A percentile compares a stretch with the other conserved stretches of the same genome.
These are phyloP conservation scores for Sporisorium exsertum DNA, from an alignment of 1,284 basidiomycete genomes.

Conservation along the genomic window DNA sequence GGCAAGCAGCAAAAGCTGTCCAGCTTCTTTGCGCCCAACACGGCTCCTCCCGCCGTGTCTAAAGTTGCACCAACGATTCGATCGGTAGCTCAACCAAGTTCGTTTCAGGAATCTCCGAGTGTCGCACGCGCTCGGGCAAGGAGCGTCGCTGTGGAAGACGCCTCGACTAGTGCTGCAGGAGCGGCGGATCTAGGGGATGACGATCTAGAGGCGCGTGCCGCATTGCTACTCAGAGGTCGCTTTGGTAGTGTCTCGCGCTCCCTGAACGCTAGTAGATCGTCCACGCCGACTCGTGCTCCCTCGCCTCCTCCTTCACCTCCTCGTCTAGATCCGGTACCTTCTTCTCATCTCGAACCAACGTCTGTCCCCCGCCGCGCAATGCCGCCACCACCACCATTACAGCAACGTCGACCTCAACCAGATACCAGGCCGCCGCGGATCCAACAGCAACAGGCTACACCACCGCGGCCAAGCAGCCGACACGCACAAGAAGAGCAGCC, in stretches of 20 bases:
- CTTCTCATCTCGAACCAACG: neutral
- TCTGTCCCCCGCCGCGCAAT: neutral
- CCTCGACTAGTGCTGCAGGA: neutral
- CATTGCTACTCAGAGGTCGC: conserved; percentile 26
- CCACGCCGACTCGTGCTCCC: conserved; percentile 9
- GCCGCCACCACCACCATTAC: neutral
- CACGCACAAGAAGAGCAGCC: neutral
- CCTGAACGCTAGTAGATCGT: conserved; percentile 12
- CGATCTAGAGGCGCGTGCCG: conserved; percentile 34
- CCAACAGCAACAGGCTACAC: neutral
- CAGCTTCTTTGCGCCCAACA: conserved; percentile 36
- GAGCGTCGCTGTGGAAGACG: neutral
- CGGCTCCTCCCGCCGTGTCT: conserved; percentile 18
- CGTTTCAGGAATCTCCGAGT: conserved; percentile 18
- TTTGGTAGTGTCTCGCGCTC: conserved; percentile 45
- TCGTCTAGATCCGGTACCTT: neutral
- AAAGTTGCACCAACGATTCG: neutral
- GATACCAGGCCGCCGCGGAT: neutral
- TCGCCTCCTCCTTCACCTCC: conserved; percentile 2
- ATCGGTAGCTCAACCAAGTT: neutral
- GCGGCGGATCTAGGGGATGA: conserved; percentile 20
- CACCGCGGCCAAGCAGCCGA: neutral
- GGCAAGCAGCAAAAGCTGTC: conserved; percentile 33
- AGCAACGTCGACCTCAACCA: neutral
- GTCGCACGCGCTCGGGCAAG: conserved; percentile 4